Evolutionary conservation across 495 filamentous ascomycete species (phyloP).

Genomic region (Penicillium lagena): DNA sequence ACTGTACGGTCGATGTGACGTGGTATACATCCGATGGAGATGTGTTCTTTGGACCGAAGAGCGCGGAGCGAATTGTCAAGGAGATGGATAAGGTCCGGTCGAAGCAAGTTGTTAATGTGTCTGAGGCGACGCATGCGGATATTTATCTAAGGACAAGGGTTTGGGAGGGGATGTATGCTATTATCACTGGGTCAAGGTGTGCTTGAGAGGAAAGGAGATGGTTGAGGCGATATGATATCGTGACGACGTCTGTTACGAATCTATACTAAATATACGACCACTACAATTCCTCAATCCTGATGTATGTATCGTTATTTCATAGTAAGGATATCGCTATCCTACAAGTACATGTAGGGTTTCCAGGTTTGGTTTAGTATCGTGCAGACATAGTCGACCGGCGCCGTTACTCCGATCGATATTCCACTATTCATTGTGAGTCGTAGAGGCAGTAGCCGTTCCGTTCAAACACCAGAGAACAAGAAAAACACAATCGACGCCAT

Average conservation of each 20-base stretch:
- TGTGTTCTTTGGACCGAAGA: constrained; percentile 2
- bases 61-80: background rate
- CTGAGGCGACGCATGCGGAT: constrained; percentile 1
- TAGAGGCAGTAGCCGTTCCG: too few relatives aligned
- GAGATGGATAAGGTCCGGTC: background rate
- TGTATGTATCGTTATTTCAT: too few relatives aligned
- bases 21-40: constrained; percentile 1
- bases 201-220: too few relatives aligned
- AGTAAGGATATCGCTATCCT: too few relatives aligned
- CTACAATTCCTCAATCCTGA: too few relatives aligned
- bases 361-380: too few relatives aligned
- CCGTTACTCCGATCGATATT: too few relatives aligned
- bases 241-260: background rate
- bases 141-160: constrained; percentile 7
- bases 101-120: background rate
- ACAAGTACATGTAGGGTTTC: too few relatives aligned
- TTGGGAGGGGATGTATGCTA: background rate
- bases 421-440: too few relatives aligned
- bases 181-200: background rate
- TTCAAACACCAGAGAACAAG: background rate
- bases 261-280: too few relatives aligned
- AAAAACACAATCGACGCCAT: background rate
- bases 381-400: too few relatives aligned
- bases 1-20: background rate
- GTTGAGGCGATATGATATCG: constrained; percentile 1